Evolutionary conservation across 2,329 filamentous ascomycete species (phyloP).

Genomic region (Cylindrodendrum hubeiense): DNA sequence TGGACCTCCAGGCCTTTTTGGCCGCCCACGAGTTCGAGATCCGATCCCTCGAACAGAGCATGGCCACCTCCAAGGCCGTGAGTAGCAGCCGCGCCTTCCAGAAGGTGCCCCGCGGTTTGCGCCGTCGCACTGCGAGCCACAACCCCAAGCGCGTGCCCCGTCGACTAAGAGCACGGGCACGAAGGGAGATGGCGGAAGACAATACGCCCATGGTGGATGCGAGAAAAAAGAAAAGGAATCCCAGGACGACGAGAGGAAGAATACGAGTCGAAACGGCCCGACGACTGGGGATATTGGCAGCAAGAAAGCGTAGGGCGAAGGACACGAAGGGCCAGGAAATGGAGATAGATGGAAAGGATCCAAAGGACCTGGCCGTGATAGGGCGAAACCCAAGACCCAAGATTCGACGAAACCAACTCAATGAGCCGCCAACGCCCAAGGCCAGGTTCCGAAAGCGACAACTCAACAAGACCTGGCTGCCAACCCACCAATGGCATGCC

Average conservation of each 20-base stretch:
- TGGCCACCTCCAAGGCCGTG: conserved; percentile 76
- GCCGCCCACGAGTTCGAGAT: conserved; percentile 92
- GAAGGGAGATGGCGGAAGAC: conserved; percentile 84
- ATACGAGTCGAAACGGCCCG: conserved; percentile 83
- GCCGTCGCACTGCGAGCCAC: conserved; percentile 91
- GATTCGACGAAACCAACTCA: conserved; percentile 77
- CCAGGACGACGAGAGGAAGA: conserved; percentile 67
- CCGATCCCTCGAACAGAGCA: conserved; percentile 83
- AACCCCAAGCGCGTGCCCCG: conserved; percentile 92
- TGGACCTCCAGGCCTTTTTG: conserved; percentile 88
- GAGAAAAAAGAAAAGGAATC: conserved; percentile 73
- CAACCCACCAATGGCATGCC: conserved; percentile 93
- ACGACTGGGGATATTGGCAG: conserved; percentile 73
- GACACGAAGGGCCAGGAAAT: conserved; percentile 46
- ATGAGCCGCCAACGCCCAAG: conserved; percentile 66
- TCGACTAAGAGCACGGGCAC: conserved; percentile 77
- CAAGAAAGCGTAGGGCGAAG: conserved; percentile 63
- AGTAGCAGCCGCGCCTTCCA: conserved; percentile 85
- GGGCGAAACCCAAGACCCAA: conserved; percentile 66
- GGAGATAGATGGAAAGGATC: conserved; percentile 24
- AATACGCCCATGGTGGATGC: conserved; percentile 86
- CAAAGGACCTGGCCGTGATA: conserved; percentile 32
- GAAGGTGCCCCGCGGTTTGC: conserved; percentile 85
- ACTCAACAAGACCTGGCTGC: conserved; percentile 90
- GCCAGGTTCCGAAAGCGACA: conserved; percentile 88